Evolutionary conservation across 257 asterid genomes (phyloP).

Genomic region (Solanum bukasovii): DNA sequence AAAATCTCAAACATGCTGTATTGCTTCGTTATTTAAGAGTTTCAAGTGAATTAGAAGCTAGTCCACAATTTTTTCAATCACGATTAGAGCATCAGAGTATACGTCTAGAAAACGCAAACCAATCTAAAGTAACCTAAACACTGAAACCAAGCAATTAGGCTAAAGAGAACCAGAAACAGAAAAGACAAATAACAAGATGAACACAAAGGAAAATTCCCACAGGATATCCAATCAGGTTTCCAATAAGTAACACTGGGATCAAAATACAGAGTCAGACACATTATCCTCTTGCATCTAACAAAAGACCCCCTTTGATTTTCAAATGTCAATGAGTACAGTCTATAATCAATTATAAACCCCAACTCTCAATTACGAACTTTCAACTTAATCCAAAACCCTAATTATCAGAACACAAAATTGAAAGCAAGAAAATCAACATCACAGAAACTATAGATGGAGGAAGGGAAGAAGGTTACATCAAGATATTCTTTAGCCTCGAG

Average conservation of each 20-base stretch:
- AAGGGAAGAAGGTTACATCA: conserved; percentile 34
- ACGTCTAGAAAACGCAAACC: neutral
- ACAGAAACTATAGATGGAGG: neutral
- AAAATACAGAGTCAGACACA: neutral
- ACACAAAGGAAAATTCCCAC: neutral
- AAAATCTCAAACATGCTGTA: neutral
- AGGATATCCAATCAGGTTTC: neutral
- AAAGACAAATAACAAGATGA: neutral
- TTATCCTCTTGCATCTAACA: neutral
- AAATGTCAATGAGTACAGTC: neutral
- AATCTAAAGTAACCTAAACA: neutral
- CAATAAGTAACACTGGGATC: neutral
- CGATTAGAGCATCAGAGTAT: neutral
- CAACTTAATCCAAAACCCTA: neutral
- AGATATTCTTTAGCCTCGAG: conserved; percentile 94
- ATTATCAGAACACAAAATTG: neutral
- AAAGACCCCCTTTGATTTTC: neutral
- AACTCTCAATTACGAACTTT: neutral
- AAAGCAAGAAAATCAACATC: neutral
- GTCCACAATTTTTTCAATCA: neutral
- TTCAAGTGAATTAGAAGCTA: neutral
- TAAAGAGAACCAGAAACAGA: neutral
- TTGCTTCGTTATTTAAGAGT: neutral
- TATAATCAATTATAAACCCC: neutral
- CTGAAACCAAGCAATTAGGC: neutral